Evolutionary conservation across 169 alveolate species (phyloP), one percentile per base, ranked within the genome.

Genomic region (Perkinsus marinus): DNA sequence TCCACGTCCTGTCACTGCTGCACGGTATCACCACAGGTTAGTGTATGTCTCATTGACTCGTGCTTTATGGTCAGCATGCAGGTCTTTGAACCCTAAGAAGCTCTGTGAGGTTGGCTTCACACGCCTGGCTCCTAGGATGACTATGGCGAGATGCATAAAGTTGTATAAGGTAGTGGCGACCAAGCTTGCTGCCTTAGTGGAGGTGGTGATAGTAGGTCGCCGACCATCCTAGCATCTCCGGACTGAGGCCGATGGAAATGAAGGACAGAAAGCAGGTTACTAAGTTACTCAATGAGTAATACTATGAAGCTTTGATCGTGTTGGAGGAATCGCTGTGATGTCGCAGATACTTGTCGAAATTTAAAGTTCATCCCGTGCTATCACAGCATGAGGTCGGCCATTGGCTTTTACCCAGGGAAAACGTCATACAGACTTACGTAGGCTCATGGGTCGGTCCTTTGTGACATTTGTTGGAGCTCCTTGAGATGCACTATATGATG

Each of bases 371-470:
- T 93, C 96, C 95, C 34, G 96, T 94, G 90, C 97, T 96, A 93
- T 92, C 98, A 34, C 93, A 92, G 47, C 98, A 97, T 43, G 99
- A 98, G 91, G 96, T 98, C 43, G 95, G 93, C 46, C 99, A 98
- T 94, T 95, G 95, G 96, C 95, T 98, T 68, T 26, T 96, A 19
- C 99, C 99, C 16, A 94, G 96, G 91, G 96, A 96, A 0, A 96
- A 96, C 43, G 98, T 97, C 68, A 96, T 98, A 34, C 96, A 97
- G 92, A 94, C 99, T 17, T 98, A 97, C 94, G 99, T 98, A 39
- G 97, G 97, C 43, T 57, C 5, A n/a, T n/a, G n/a, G n/a, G n/a
- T n/a, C n/a, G n/a, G n/a, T n/a, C n/a, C n/a, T n/a, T n/a, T n/a
- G n/a, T n/a, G n/a, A n/a, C n/a, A n/a, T n/a, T n/a, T n/a, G n/a